Conservation (phyloP, 108 stramenopile species). For the Cyclostephanos invisitatus region DNA sequence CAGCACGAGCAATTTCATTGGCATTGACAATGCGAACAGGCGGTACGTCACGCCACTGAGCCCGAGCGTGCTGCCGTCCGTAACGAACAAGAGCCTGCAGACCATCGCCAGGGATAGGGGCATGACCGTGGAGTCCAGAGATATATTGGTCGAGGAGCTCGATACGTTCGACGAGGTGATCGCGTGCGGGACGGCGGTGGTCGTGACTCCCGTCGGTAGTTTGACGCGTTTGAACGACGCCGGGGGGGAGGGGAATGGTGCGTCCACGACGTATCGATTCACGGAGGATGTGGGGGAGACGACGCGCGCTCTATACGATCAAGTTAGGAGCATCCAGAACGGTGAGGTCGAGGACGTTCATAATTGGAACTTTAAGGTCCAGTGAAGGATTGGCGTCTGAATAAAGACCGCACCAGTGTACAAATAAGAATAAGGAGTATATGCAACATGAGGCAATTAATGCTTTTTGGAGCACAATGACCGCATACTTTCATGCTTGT, state of each 20-base stretch:
- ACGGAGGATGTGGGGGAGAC: slow-evolving; percentile 82
- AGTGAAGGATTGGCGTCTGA: slow-evolving; percentile 10
- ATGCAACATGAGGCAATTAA: too few species aligned
- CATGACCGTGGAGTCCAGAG: slow-evolving; percentile 85
- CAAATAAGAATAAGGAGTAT: neutral
- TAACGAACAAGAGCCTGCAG: slow-evolving; percentile 98
- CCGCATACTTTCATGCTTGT: too few species aligned
- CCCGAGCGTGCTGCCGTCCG: slow-evolving; percentile 88
- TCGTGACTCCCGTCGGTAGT: slow-evolving; percentile 92
- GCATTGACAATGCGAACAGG: slow-evolving; percentile 79
- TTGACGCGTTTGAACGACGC: slow-evolving; percentile 63
- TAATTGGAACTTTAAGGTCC: slow-evolving; percentile 85
- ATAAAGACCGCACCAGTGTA: neutral
- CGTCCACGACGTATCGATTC: slow-evolving; percentile 65
- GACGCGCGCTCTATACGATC: slow-evolving; percentile 82
- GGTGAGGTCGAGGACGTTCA: slow-evolving; percentile 93
- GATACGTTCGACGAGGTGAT: slow-evolving; percentile 90
- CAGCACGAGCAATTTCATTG: slow-evolving; percentile 98
- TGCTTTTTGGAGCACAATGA: too few species aligned
- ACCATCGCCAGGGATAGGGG: slow-evolving; percentile 91
- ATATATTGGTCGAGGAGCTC: slow-evolving; percentile 83
- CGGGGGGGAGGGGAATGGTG: slow-evolving; percentile 45
- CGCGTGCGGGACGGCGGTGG: slow-evolving; percentile 98
- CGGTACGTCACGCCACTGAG: slow-evolving; percentile 92
- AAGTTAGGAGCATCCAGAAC: slow-evolving; percentile 89